Conservation (phyloP, 2,329 filamentous ascomycete genomes). For the Ophiosphaerella narmari region DNA sequence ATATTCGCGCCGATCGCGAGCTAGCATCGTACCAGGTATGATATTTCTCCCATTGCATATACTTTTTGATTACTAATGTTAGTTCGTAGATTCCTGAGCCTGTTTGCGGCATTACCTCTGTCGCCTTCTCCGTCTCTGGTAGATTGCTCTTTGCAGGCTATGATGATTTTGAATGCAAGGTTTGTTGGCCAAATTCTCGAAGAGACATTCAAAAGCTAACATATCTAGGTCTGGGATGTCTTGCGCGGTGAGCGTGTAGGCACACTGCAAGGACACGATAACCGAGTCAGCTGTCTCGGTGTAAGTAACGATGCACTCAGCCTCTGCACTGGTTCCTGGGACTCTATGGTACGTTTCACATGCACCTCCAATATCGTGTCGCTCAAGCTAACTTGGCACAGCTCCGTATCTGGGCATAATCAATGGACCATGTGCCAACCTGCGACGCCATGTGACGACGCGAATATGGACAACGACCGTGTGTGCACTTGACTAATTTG, state of each 20-base stretch:
- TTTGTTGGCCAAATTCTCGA: constrained; percentile 52
- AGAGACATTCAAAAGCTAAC: constrained; percentile 45
- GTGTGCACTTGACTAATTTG: constrained; percentile 32
- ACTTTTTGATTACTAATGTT: constrained; percentile 29
- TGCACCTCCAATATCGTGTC: constrained; percentile 1
- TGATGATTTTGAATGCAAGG: constrained; percentile 99
- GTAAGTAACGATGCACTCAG: constrained; percentile 99
- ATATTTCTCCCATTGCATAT: not conserved
- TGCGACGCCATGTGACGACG: constrained; percentile 39
- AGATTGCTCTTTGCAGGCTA: constrained; percentile 95
- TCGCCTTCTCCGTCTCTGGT: constrained; percentile 96
- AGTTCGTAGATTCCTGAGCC: constrained; percentile 88
- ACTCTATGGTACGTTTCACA: constrained; percentile 80
- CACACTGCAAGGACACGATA: constrained; percentile 95
- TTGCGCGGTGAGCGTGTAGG: constrained; percentile 96
- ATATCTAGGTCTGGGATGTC: constrained; percentile 87
- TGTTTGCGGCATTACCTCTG: constrained; percentile 95
- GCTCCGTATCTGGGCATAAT: constrained; percentile 59
- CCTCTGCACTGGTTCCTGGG: constrained; percentile 99
- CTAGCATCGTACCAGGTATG: constrained; percentile 64
- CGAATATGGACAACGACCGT: constrained; percentile 36
- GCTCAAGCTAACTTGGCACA: constrained; percentile 37
- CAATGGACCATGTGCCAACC: constrained; percentile 18
- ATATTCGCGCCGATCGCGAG: constrained; percentile 91
- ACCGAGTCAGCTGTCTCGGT: constrained; percentile 96